phyloP scores from a whole-genome alignment of 2,329 filamentous ascomycete genomes.

The Trematosphaeria pertusa region DNA sequence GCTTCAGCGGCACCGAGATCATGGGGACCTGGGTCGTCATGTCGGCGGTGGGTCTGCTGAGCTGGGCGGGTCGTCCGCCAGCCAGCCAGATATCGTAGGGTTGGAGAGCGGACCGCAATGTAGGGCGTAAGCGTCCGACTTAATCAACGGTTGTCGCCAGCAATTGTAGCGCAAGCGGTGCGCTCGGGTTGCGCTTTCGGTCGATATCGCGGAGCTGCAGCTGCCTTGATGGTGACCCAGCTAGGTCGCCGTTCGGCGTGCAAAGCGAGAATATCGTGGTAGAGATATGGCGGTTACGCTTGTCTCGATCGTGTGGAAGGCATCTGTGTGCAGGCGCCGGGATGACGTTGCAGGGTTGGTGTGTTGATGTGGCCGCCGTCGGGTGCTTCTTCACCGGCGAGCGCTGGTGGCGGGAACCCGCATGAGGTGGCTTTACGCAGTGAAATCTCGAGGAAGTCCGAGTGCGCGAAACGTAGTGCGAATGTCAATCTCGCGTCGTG shows the following conservation, averaged over 20 bases:
- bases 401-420: constrained; percentile 1
- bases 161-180: too few species aligned
- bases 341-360: constrained; percentile 41
- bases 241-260: not conserved
- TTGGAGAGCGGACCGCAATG: too few species aligned
- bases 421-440: not conserved
- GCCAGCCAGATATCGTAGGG: constrained; percentile 5
- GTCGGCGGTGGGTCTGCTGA: constrained; percentile 14
- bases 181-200: too few species aligned
- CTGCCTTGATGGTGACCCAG: too few species aligned
- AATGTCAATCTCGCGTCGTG: too few species aligned
- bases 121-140: too few species aligned
- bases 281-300: constrained; percentile 9
- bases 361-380: constrained; percentile 22
- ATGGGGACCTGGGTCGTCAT: constrained; percentile 73
- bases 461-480: too few species aligned
- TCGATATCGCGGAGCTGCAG: too few species aligned
- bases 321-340: constrained; percentile 28
- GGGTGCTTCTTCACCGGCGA: constrained; percentile 14
- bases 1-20: constrained; percentile 90
- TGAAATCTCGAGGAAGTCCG: not conserved
- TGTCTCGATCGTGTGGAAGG: constrained; percentile 17
- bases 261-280: not conserved
- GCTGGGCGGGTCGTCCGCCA: constrained; percentile 12
- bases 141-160: constrained; percentile 2